These are phyloP conservation scores for Nasturtium officinale DNA, from an alignment of 345 rosid genomes.

Conservation along the genomic window DNA sequence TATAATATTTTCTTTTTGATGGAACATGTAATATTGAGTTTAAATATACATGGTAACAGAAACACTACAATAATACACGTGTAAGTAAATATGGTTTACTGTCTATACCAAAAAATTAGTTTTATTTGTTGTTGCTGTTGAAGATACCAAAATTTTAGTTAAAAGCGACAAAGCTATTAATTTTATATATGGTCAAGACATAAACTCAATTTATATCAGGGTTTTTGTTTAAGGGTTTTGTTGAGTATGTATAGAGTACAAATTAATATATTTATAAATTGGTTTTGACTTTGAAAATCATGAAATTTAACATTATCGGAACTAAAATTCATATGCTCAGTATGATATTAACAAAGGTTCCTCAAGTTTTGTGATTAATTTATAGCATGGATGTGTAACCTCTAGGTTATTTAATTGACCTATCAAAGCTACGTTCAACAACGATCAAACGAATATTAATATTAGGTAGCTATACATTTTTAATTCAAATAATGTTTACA, in stretches of 20 bases:
- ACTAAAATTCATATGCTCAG: not conserved
- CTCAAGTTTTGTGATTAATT: not conserved
- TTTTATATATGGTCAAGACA: too few species aligned
- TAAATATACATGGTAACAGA: too few species aligned
- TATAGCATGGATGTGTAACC: not conserved
- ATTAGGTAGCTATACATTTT: not conserved
- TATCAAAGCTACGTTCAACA: conserved; percentile 17
- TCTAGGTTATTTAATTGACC: conserved; percentile 1
- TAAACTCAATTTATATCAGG: too few species aligned
- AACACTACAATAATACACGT: not conserved
- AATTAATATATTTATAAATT: too few species aligned
- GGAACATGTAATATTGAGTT: too few species aligned
- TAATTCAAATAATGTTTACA: not conserved
- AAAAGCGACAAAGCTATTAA: not conserved
- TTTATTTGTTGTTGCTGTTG: too few species aligned
- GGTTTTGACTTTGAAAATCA: too few species aligned
- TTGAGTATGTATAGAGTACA: too few species aligned
- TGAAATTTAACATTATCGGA: too few species aligned
- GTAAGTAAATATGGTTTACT: not conserved
- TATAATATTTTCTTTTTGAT: too few species aligned
- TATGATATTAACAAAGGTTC: not conserved
- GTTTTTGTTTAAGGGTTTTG: too few species aligned
- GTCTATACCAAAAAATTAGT: not conserved
- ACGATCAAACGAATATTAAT: conserved; percentile 3
- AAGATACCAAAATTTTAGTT: too few species aligned